Evolutionary conservation across 305 asterid genomes (phyloP).

Genomic region (Fraxinus dipetala): DNA sequence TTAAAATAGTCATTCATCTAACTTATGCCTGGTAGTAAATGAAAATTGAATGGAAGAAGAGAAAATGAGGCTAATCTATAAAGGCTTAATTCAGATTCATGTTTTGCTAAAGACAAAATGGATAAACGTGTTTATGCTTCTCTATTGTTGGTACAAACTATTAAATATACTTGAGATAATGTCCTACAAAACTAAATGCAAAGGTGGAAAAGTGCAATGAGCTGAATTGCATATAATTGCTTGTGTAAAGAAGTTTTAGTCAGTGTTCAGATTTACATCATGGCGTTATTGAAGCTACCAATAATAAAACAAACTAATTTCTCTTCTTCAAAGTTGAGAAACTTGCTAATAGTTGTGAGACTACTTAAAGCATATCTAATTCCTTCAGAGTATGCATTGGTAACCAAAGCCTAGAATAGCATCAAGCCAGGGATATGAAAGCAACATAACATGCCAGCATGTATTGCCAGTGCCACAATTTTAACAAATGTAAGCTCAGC

Average conservation of each 20-base stretch:
- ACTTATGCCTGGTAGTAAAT: background rate
- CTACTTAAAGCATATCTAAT: background rate
- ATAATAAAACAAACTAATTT: background rate
- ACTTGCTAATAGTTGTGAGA: background rate
- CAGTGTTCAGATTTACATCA: too few relatives aligned
- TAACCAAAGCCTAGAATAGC: background rate
- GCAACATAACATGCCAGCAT: background rate
- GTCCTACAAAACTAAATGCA: background rate
- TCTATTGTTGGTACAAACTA: background rate
- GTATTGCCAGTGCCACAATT: background rate
- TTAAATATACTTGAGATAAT: background rate
- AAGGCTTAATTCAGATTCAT: background rate
- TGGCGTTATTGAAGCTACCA: background rate
- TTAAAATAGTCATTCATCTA: background rate
- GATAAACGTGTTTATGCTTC: background rate
- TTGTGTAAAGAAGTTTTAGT: background rate
- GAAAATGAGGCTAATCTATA: conserved; percentile 10
- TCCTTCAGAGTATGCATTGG: background rate
- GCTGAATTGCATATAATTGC: background rate
- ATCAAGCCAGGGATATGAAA: background rate
- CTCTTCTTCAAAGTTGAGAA: background rate
- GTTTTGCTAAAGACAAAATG: background rate
- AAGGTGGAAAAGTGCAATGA: background rate
- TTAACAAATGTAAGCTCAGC: background rate
- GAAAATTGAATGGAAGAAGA: background rate